Base-by-base conservation (phyloP, 2,329 filamentous ascomycete species). In the Neofusicoccum sp. region DNA sequence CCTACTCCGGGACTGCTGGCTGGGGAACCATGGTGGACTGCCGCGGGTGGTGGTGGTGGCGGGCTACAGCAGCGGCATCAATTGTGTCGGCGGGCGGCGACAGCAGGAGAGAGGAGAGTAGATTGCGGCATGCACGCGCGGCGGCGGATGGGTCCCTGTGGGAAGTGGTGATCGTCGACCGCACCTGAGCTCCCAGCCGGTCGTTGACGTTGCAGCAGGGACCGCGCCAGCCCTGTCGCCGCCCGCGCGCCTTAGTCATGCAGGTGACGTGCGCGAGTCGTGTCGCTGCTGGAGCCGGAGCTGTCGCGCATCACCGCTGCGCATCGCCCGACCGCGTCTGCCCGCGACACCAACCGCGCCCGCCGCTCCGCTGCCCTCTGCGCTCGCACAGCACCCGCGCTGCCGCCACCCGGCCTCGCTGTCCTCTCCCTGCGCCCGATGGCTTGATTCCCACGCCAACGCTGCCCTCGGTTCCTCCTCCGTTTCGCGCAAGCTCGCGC, bases 1-100 rank as follows among this genome's bases (percentile, higher is more conserved):
- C 75, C 63, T 76, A 78, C 76, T 78, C 76, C 63, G 73, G 75
- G 65, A 76, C 71, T 67, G 75, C 74, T 65, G 76, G 75, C 57
- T 72, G 66, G 48, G 70, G 71, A 65, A 78, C 74, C 76, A 78
- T 78, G 69, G 34, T 58, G 60, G 28, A 7, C 14, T 53, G 44
- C 43, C 41, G 59, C n/a, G 38, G 40, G 9, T 24, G 26, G 41
- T 14, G n/a, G 20, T 12, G 26, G 34, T 33, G 30, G 4, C 30
- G 30, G 14, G 28, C 47, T 60, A 60, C 20, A 31, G 34, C 36
- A 33, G 28, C 57, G 43, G 36, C 57, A 60, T 60, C 36, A 60
- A 60, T 60, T 51, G 36, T 56, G 38, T 26, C 33, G 38, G 44
- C 45, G 30, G 9, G 34, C n/a, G 34, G 12, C 28, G n/a, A 34